Base-by-base conservation (phyloP, 108 stramenopile genomes). In the Skeletonema marinoi region DNA sequence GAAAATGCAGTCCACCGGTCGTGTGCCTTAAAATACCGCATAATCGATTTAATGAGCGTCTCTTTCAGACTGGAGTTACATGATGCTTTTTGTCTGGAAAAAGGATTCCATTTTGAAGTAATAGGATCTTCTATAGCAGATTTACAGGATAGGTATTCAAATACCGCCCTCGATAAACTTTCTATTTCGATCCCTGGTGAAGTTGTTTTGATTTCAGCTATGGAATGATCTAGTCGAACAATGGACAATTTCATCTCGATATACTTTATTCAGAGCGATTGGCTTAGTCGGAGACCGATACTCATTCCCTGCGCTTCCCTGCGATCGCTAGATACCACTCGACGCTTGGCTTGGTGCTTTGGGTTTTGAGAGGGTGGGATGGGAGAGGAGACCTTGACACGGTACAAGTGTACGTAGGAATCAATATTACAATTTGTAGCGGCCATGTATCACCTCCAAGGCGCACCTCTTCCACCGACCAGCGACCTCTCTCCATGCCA, bases 1-100 rank as follows among this genome's bases (percentile, higher is more conserved):
- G 77, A 66, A 5, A 85, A 70, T 46, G 93, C 78, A 19, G 76
- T 74, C 81, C 87, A 90, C 65, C 83, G 78, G 66, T 91, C 92
- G 39, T 77, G 56, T 6, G 75, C 73, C 67, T 75, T 66, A 6
- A 84, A 12, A 60, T 77, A 92, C 39, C 86, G 59, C 56, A 80
- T 44, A 10, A 92, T 74, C 3, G 70, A 77, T 41, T 56, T 63
- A 2, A 31, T 9, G 35, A 75, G 38, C 14, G 32, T 54, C 12
- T 56, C 62, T 39, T 39, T 17, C 9, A 64, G 63, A 13, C 19
- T 39, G 17, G 36, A 35, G 35, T 61, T 17, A 4, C 3, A 4
- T 33, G 60, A 35, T n/a, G 16, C 3, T 25, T 25, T 56, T 56
- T 46, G 44, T 11, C 25, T 25, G 42, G 42, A 25, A 2, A 56